A percentile compares a stretch with the other conserved stretches of the same genome.
These are phyloP conservation scores for Quercus parvula DNA, from an alignment of 306 rosid genomes.

Conservation along the genomic window DNA sequence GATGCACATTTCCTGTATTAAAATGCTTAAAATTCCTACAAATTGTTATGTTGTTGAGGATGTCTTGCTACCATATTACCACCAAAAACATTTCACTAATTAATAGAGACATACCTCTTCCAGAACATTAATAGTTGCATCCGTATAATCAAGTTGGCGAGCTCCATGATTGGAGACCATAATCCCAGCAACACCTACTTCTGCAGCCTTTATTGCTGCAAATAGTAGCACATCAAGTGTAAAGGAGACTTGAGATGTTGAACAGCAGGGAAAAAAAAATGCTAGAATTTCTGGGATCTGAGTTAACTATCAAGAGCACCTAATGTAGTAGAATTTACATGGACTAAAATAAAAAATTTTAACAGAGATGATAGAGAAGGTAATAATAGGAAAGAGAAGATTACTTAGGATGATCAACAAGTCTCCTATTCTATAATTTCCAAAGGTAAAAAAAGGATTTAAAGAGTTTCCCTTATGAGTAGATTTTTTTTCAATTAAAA, in stretches of 20 bases:
- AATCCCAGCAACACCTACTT: slow-evolving; percentile 28
- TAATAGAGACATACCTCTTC: slow-evolving; percentile 21
- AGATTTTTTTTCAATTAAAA: neutral
- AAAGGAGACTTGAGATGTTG: neutral
- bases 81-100: neutral
- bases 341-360: neutral
- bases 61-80: neutral
- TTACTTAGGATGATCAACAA: neutral
- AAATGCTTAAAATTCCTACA: too few species aligned
- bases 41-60: too few species aligned
- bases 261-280: neutral
- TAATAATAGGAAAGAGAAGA: neutral
- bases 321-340: neutral
- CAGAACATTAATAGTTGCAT: slow-evolving; percentile 29
- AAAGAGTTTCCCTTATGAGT: neutral
- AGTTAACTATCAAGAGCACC: neutral
- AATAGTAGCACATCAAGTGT: neutral
- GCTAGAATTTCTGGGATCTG: neutral
- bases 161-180: slow-evolving; percentile 35
- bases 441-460: neutral
- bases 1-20: too few species aligned
- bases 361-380: neutral
- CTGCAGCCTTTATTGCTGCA: slow-evolving; percentile 28
- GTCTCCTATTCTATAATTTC: neutral
- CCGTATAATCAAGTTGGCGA: slow-evolving; percentile 33